Evolutionary conservation across 2,329 filamentous ascomycete species (phyloP).

Genomic region (Lasiodiplodia sp.): DNA sequence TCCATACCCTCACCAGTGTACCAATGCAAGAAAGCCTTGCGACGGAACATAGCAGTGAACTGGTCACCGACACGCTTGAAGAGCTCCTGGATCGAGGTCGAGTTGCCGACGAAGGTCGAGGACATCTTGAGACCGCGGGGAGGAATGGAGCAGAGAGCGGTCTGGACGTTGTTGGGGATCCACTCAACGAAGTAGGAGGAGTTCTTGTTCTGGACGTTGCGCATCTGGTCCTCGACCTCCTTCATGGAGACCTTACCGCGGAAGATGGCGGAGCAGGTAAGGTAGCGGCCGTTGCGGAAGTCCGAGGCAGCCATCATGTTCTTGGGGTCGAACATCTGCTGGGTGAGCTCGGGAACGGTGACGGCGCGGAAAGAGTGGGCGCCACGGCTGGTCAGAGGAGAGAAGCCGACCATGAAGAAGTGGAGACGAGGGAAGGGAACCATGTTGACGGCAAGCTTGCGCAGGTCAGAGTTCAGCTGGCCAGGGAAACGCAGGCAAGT

Average conservation of each 20-base stretch:
- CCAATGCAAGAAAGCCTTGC: slow-evolving; percentile 99
- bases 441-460: slow-evolving; percentile 99
- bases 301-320: slow-evolving; percentile 99
- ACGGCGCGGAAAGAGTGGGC: slow-evolving; percentile 97
- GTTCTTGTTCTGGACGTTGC: slow-evolving; percentile 99
- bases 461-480: slow-evolving; percentile 99
- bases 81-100: slow-evolving; percentile 98
- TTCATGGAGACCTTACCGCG: slow-evolving; percentile 99
- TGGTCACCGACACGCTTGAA: slow-evolving; percentile 99
- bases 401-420: slow-evolving; percentile 99
- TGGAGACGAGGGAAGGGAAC: slow-evolving; percentile 99
- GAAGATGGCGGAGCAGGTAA: slow-evolving; percentile 99
- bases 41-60: slow-evolving; percentile 99
- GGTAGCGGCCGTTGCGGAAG: slow-evolving; percentile 99
- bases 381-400: slow-evolving; percentile 91
- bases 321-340: slow-evolving; percentile 99
- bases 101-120: slow-evolving; percentile 98
- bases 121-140: slow-evolving; percentile 99
- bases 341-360: slow-evolving; percentile 96
- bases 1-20: slow-evolving; percentile 99
- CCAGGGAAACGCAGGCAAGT: slow-evolving; percentile 99
- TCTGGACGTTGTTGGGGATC: slow-evolving; percentile 99
- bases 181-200: slow-evolving; percentile 99
- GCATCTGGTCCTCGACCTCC: slow-evolving; percentile 99
- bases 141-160: slow-evolving; percentile 97